Evolutionary conservation across 495 filamentous ascomycete genomes (phyloP).

Genomic region (Talaromyces ruber): DNA sequence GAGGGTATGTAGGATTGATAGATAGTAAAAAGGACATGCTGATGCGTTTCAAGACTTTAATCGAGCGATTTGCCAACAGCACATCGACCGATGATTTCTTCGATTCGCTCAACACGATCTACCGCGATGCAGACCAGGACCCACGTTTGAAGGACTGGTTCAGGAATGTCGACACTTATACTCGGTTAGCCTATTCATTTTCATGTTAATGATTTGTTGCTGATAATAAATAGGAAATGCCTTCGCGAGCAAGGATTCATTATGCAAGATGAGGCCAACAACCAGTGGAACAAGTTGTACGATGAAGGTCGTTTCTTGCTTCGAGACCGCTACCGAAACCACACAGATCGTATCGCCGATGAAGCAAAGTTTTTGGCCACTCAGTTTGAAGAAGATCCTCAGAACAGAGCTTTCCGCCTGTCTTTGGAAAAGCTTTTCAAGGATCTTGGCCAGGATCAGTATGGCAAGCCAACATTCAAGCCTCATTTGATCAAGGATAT

Average conservation of each 20-base stretch:
- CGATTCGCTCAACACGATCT: constrained; percentile 77
- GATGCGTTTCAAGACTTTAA: constrained; percentile 56
- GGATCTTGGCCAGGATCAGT: constrained; percentile 76
- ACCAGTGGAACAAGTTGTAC: constrained; percentile 76
- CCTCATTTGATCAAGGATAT: constrained; percentile 84
- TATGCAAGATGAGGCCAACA: constrained; percentile 71
- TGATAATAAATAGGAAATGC: constrained; percentile 43
- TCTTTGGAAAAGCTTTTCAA: constrained; percentile 78
- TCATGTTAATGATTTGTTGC: neutral
- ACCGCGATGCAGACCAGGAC: constrained; percentile 83
- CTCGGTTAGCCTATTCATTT: constrained; percentile 39
- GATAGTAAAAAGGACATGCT: constrained; percentile 24
- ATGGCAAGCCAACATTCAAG: constrained; percentile 85
- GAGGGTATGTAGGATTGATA: constrained; percentile 38
- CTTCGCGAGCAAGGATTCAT: constrained; percentile 86
- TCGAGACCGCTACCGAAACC: constrained; percentile 75
- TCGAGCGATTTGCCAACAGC: constrained; percentile 93
- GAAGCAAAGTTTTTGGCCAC: constrained; percentile 83
- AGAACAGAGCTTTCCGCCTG: constrained; percentile 70
- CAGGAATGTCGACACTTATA: constrained; percentile 63
- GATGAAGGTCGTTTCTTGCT: constrained; percentile 84
- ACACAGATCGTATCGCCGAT: constrained; percentile 81
- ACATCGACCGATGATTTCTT: constrained; percentile 84
- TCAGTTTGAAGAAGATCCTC: constrained; percentile 81
- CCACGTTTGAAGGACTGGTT: constrained; percentile 88